These are phyloP conservation scores for Hypoxylon intermedium DNA, from an alignment of 495 filamentous ascomycete species.

Conservation along the genomic window DNA sequence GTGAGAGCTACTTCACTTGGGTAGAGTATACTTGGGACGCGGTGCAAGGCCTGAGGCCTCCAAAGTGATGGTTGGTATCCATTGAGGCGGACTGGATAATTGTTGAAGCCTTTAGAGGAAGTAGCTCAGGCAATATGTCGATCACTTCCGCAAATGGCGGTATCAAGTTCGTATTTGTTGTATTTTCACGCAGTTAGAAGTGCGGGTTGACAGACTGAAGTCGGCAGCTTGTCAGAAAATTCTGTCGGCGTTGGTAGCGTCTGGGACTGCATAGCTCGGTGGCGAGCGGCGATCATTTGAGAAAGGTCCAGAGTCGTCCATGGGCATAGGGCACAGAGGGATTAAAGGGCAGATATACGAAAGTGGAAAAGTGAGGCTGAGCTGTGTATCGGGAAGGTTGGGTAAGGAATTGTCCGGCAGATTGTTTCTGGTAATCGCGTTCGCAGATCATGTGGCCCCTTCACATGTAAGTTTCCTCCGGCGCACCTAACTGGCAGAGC, in stretches of 20 bases:
- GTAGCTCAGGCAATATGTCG: constrained; percentile 7
- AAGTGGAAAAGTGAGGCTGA: constrained; percentile 39
- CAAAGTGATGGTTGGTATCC: background rate
- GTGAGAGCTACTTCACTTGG: constrained; percentile 1
- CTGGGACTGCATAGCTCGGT: constrained; percentile 20
- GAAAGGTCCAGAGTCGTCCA: constrained; percentile 26
- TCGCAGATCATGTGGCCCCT: constrained; percentile 21
- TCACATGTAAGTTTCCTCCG: constrained; percentile 27
- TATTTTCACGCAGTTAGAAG: constrained; percentile 13
- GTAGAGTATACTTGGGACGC: background rate
- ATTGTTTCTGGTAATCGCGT: constrained; percentile 26
- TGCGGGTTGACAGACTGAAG: constrained; percentile 7
- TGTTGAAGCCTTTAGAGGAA: background rate
- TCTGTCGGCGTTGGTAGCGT: constrained; percentile 5
- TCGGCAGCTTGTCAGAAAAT: constrained; percentile 6
- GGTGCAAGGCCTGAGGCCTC: constrained; percentile 24
- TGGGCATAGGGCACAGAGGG: constrained; percentile 13
- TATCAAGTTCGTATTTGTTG: constrained; percentile 28
- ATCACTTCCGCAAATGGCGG: constrained; percentile 21
- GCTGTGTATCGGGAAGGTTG: constrained; percentile 27
- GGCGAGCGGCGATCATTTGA: constrained; percentile 33
- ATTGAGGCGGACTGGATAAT: constrained; percentile 6
- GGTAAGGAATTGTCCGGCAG: constrained; percentile 25
- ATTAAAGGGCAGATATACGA: constrained; percentile 30
- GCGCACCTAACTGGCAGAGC: constrained; percentile 11